Conservation (phyloP, 2,329 filamentous ascomycete species). For the Verticillium dahliae region DNA sequence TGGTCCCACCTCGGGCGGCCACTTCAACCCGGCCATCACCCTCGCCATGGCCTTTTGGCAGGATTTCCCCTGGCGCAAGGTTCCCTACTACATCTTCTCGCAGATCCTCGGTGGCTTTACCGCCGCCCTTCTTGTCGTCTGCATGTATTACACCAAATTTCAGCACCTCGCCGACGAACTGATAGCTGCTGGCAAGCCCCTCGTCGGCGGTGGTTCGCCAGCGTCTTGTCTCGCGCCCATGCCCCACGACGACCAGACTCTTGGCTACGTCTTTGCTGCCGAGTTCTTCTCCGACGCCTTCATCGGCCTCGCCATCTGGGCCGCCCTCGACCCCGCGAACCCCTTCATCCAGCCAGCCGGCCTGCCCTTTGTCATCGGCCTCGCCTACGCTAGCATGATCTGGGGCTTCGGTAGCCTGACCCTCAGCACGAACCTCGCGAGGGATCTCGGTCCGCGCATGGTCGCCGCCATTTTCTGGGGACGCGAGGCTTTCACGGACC, state of each 20-base stretch:
- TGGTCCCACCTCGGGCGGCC: slow-evolving; percentile 41
- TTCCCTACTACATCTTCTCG: slow-evolving; percentile 48
- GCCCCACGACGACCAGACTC: slow-evolving; percentile 38
- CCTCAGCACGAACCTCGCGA: slow-evolving; percentile 49
- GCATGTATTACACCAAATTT: slow-evolving; percentile 46
- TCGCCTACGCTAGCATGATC: slow-evolving; percentile 45
- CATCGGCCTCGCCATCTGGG: slow-evolving; percentile 52
- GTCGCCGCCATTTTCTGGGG: slow-evolving; percentile 49
- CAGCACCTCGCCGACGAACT: slow-evolving; percentile 23
- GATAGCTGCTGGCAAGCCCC: slow-evolving; percentile 23
- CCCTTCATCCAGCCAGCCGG: slow-evolving; percentile 42
- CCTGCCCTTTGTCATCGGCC: slow-evolving; percentile 47
- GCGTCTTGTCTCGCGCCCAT: slow-evolving; percentile 50
- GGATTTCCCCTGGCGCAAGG: slow-evolving; percentile 53
- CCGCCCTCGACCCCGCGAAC: slow-evolving; percentile 50
- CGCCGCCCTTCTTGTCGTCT: slow-evolving; percentile 47
- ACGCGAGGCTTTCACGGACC: slow-evolving; percentile 17
- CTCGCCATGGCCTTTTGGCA: slow-evolving; percentile 42
- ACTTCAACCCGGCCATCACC: slow-evolving; percentile 48
- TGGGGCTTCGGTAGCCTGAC: slow-evolving; percentile 52
- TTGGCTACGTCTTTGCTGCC: slow-evolving; percentile 50
- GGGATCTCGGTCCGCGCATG: slow-evolving; percentile 52
- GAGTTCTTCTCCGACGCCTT: slow-evolving; percentile 54
- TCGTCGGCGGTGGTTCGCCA: slow-evolving; percentile 35
- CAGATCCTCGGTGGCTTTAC: slow-evolving; percentile 52